Percentiles rank a stretch among this genome's conserved stretches.
These are phyloP conservation scores for Lachancea cidri DNA, from an alignment of 805 yeast species.

Conservation along the genomic window DNA sequence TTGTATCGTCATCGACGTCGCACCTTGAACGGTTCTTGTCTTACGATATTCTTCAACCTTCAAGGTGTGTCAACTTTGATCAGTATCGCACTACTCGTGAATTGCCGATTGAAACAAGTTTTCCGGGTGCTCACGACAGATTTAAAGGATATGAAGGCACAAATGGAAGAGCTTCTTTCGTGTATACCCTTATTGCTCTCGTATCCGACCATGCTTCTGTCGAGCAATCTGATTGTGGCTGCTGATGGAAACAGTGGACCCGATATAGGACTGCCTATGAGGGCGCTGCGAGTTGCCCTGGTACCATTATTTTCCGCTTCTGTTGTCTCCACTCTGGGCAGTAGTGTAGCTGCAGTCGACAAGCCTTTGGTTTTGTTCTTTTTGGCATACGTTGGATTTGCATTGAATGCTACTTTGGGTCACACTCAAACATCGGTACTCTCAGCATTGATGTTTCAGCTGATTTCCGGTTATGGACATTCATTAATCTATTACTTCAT, in stretches of 20 bases:
- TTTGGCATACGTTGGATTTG: conserved; percentile 10
- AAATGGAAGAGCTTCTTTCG: conserved; percentile 13
- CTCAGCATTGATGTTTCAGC: conserved; percentile 9
- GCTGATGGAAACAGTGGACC: conserved; percentile 7
- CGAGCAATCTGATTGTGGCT: conserved; percentile 24
- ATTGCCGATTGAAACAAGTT: too few species aligned
- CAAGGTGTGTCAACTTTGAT: too few species aligned
- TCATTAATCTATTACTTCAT: conserved; percentile 8
- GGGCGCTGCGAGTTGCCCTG: conserved; percentile 10
- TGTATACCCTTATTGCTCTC: conserved; percentile 29
- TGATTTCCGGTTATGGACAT: conserved; percentile 6
- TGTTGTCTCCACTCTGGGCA: conserved; percentile 13
- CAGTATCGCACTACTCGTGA: too few species aligned
- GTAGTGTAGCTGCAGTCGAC: conserved; percentile 3
- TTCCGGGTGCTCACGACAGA: too few species aligned
- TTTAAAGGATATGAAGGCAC: not conserved
- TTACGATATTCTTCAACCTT: too few species aligned
- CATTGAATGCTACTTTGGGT: conserved; percentile 10
- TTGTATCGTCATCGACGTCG: too few species aligned
- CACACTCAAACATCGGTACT: conserved; percentile 13
- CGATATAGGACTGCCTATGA: conserved; percentile 5
- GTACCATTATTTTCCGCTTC: conserved; percentile 22
- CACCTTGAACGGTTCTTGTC: too few species aligned
- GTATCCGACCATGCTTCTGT: conserved; percentile 30
- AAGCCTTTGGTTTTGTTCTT: conserved; percentile 2